A percentile compares a stretch with the other conserved stretches of the same genome.
Conservation (phyloP, 2,329 filamentous ascomycete genomes). For the Byssochlamys sp. region DNA sequence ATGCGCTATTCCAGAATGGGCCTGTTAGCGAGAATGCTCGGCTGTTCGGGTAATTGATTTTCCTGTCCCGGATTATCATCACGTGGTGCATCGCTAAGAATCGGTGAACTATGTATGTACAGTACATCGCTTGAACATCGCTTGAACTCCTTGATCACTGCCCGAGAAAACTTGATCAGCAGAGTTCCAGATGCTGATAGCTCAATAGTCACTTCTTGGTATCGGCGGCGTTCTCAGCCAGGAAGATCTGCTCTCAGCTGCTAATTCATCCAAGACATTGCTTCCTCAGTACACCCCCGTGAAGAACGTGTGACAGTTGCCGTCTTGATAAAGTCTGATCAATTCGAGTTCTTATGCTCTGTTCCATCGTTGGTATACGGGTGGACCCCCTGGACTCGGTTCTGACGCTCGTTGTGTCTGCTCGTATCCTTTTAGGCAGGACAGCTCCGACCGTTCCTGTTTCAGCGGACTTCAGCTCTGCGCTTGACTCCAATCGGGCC, state of each 20-base stretch:
- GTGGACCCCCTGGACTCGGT: not conserved
- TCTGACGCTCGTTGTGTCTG: not conserved
- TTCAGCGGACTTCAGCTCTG: not conserved
- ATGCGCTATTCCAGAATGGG: slow-evolving; percentile 11
- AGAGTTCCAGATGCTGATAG: not conserved
- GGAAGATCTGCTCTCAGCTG: not conserved
- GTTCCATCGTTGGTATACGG: not conserved
- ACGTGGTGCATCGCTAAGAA: not conserved
- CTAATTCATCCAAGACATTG: not conserved
- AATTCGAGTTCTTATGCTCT: not conserved
- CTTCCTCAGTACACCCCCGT: not conserved
- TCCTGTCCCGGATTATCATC: not conserved
- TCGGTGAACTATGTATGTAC: not conserved
- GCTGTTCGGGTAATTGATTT: not conserved
- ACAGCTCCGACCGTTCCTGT: not conserved
- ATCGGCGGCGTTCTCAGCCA: not conserved
- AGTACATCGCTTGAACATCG: not conserved
- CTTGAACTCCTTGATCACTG: not conserved
- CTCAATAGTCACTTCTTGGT: not conserved
- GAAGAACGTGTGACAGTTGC: not conserved
- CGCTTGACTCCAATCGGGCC: not conserved
- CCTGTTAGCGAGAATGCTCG: not conserved
- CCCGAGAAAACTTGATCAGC: not conserved
- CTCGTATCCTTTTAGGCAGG: not conserved
- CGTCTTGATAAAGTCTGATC: not conserved